Base-by-base conservation (phyloP, 345 rosid genomes). In the Moricandia arvensis region DNA sequence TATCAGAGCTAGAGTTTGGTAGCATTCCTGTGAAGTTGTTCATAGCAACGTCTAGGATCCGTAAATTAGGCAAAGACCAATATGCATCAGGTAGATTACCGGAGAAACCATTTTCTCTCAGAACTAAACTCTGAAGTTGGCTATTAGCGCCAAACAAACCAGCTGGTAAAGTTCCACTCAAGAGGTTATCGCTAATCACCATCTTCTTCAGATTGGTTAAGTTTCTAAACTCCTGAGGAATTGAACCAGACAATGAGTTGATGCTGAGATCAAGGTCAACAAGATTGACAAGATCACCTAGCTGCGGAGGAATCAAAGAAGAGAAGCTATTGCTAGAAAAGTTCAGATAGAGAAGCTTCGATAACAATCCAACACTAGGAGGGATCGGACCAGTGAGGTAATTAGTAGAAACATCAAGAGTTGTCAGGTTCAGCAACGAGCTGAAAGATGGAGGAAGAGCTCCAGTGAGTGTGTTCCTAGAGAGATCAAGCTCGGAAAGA, bases 241-340 rank as follows among this genome's bases (percentile, higher is more conserved):
- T 73, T n/a, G 87, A 83, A 35, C 99, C 94, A 18, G 91, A 84
- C 75, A 96, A 78, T 3, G 76, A 75, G 80, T 96, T 96, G 75
- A 82, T 75, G 80, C 94, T 91, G 69, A 96, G 91, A 88, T 96
- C 99, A 79, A 93, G 89, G 77, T 85, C 86, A 70, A 86, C 84
- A 68, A 96, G 85, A 74, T 77, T 83, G 34, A 26, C 62, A 59
- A 96, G 96, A 76, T 82, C 78, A 7, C 97, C 95, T 1, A 96
- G 84, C 82, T 88, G 84, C 7, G 86, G 58, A 76, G 99, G 97
- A 74, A 93, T 77, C 5, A 86, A 43, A 77, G 90, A 85, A 0
- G 91, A 80, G 66, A 96, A 84, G 47, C 82, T 83, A 76, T 96
- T 96, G 67, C 77, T 80, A 0, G 99, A 96, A 66, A 93, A 81